These are phyloP conservation scores for Pulveroboletus sp. DNA, from an alignment of 768 basidiomycete species.

Conservation along the genomic window DNA sequence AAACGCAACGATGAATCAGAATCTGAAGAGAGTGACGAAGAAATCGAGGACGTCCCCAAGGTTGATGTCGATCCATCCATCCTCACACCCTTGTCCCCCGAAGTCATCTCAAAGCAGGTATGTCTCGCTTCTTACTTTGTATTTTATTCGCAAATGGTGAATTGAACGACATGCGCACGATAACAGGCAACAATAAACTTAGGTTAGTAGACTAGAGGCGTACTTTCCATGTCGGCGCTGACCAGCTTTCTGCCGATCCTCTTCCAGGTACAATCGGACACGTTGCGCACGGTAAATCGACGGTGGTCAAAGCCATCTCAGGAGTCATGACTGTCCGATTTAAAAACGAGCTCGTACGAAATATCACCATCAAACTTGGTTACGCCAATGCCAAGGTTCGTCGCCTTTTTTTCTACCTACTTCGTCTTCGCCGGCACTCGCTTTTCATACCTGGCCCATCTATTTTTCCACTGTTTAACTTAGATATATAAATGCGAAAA, in stretches of 20 bases:
- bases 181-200: constrained; percentile 88
- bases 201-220: constrained; percentile 40
- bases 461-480: background rate
- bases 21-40: constrained; percentile 62
- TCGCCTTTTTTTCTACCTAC: constrained; percentile 9
- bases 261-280: constrained; percentile 85
- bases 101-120: constrained; percentile 90
- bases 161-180: constrained; percentile 5
- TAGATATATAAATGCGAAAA: constrained; percentile 99
- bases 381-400: constrained; percentile 98
- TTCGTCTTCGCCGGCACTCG: background rate
- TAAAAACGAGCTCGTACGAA: constrained; percentile 98
- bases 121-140: constrained; percentile 19
- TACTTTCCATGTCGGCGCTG: background rate
- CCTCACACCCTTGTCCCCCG: constrained; percentile 82
- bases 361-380: constrained; percentile 99
- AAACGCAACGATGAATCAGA: constrained; percentile 66
- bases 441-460: background rate
- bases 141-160: background rate
- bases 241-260: constrained; percentile 22
- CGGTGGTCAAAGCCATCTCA: constrained; percentile 97
- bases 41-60: constrained; percentile 49
- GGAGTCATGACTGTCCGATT: constrained; percentile 98
- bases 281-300: constrained; percentile 97
- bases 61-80: constrained; percentile 77